Evolutionary conservation across 371 early-diverging fungal genomes (phyloP).

Genomic region (Mucor saturninus): DNA sequence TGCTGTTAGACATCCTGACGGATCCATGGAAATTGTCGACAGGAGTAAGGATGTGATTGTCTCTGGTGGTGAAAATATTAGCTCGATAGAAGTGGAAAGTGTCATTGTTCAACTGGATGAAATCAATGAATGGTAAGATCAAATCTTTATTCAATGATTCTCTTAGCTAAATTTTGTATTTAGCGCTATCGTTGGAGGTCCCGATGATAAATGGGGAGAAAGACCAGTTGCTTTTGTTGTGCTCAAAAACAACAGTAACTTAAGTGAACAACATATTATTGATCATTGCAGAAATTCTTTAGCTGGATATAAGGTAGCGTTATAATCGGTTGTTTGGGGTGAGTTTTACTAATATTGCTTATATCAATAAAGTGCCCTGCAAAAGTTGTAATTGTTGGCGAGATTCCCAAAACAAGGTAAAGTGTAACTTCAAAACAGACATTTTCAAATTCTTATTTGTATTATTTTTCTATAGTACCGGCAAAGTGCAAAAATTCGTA

Average conservation of each 20-base stretch:
- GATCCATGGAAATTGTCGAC: constrained; percentile 69
- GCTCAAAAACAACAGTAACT: constrained; percentile 41
- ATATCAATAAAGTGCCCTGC: constrained; percentile 34
- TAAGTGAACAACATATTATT: constrained; percentile 42
- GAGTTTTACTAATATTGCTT: neutral
- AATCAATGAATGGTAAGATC: constrained; percentile 60
- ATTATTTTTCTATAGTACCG: constrained; percentile 23
- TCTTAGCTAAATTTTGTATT: neutral
- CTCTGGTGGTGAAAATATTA: constrained; percentile 78
- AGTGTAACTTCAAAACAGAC: neutral
- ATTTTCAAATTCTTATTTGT: neutral
- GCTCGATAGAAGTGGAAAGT: constrained; percentile 71
- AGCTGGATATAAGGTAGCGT: constrained; percentile 56
- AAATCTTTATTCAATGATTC: neutral
- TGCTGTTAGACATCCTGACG: constrained; percentile 70
- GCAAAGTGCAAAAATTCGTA: constrained; percentile 46
- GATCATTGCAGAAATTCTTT: constrained; percentile 51
- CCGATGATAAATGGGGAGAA: constrained; percentile 76
- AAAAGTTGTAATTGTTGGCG: constrained; percentile 31
- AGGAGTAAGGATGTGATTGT: constrained; percentile 75
- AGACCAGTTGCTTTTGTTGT: constrained; percentile 70
- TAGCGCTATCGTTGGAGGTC: constrained; percentile 64
- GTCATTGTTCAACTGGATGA: constrained; percentile 60
- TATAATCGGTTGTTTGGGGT: neutral
- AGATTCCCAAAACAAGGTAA: constrained; percentile 47